Conservation (phyloP, 805 yeast species). For the Ogataea ganodermae region DNA sequence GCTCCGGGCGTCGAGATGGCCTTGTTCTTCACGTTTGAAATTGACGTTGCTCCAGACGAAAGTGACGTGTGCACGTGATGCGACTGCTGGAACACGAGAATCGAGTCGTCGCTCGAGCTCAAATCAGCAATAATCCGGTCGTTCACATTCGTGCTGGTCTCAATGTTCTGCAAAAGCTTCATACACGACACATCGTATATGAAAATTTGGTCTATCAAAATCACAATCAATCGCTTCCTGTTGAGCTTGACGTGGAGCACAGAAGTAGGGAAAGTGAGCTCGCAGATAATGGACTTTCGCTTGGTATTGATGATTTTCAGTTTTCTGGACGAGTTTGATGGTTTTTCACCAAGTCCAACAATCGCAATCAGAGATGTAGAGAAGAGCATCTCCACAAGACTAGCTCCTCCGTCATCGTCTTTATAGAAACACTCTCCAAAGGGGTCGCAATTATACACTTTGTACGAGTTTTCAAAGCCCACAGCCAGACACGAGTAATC, state of each 20-base stretch:
- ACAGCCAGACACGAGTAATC: constrained; percentile 81
- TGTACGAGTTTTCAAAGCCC: constrained; percentile 65
- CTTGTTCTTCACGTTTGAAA: not conserved
- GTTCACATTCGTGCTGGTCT: constrained; percentile 42
- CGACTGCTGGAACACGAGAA: constrained; percentile 58
- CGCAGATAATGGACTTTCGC: constrained; percentile 75
- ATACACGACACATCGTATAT: constrained; percentile 90
- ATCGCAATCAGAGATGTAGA: constrained; percentile 83
- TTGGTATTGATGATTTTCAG: constrained; percentile 83
- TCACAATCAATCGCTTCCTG: constrained; percentile 77
- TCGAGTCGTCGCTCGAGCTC: constrained; percentile 47
- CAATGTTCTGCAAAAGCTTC: constrained; percentile 73
- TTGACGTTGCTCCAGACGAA: not conserved
- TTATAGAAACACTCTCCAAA: constrained; percentile 68
- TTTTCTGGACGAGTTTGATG: constrained; percentile 73
- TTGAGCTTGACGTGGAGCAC: constrained; percentile 76
- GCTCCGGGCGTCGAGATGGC: too few relatives aligned
- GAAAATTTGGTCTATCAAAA: constrained; percentile 77
- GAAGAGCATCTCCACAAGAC: constrained; percentile 86
- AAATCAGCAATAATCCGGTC: constrained; percentile 30
- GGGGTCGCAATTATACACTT: constrained; percentile 85
- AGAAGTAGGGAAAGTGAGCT: constrained; percentile 78
- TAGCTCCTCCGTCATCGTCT: constrained; percentile 53
- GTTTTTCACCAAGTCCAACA: constrained; percentile 75
- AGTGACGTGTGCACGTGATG: constrained; percentile 16